Base-by-base conservation (phyloP, 306 rosid genomes). In the Hippophae rhamnoides region DNA sequence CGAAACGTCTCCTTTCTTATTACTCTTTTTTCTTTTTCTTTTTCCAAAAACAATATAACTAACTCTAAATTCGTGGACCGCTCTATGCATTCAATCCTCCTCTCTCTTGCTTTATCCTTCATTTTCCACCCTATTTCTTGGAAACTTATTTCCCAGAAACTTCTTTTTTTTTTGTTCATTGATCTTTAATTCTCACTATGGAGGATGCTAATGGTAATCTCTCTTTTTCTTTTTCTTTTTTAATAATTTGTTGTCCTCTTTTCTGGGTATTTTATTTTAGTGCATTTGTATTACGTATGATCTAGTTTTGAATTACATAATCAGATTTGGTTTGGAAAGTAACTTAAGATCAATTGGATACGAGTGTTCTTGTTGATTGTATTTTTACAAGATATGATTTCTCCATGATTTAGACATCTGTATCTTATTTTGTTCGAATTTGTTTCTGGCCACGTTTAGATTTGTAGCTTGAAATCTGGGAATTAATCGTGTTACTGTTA, bases 131-230 rank as follows among this genome's bases (percentile, higher is more conserved):
- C 0, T 43, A 45, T 56, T 42, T 44, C 48, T 43, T 38, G 9
- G 25, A 38, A 9, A 54, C 69, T 67, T 41, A 7, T 67, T 67
- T 38, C 44, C 78, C 26, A 40, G 52, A 23, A 46, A 49, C 47
- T 62, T 63, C 45, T 59, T 42, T 46, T 52, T 52, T 49, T 63
- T 61, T 41, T 58, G 64, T 58, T 40, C 25, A 7, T 48, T 49
- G 65, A 13, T 67, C 75, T 14, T 31, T 43, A 57, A 38, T 25
- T 67, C 63, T n/a, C 47, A 66, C 11, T 78, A 84, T 81, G 93
- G 80, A 74, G 57, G 84, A 62, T 42, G 72, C 82, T 56, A 79
- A 76, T 41, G 84, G 86, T 80, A 60, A 53, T 47, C 18, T 10
- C 54, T 59, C 18, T n/a, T n/a, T n/a, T n/a, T 18, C 18, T 18